Evolutionary conservation across 2,329 filamentous ascomycete species (phyloP).

Genomic region (Sporothrix curviconia): DNA sequence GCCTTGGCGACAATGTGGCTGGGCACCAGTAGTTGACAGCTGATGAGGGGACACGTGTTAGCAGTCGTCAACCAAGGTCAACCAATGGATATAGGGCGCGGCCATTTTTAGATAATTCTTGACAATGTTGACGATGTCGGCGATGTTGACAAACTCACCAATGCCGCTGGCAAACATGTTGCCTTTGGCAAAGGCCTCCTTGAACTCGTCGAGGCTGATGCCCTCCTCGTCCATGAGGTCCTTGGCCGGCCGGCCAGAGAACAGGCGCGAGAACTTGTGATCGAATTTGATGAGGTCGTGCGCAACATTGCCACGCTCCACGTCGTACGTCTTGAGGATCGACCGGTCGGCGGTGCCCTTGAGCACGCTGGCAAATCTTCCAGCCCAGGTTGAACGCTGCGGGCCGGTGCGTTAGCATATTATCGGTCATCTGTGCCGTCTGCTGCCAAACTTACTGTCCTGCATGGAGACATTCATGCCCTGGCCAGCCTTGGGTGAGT

Average conservation of each 20-base stretch:
- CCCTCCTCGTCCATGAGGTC: conserved; percentile 54
- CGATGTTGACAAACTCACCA: no score
- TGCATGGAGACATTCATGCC: conserved; percentile 70
- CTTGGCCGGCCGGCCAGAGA: conserved; percentile 51
- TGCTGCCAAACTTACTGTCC: conserved; percentile 42
- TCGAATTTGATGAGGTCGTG: conserved; percentile 61
- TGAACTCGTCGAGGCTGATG: conserved; percentile 57
- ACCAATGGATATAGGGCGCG: no score
- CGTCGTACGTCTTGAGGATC: conserved; percentile 44
- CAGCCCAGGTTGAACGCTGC: conserved; percentile 47
- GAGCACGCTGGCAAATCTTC: conserved; percentile 44
- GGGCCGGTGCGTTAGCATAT: no score
- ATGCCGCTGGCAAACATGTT: conserved; percentile 54
- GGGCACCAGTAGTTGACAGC: conserved; percentile 52
- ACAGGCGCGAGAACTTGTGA: conserved; percentile 49
- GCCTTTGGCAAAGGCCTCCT: conserved; percentile 52
- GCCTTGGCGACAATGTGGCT: conserved; percentile 51
- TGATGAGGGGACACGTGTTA: no score
- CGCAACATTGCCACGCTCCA: conserved; percentile 52
- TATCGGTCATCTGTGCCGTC: no score
- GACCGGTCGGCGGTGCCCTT: conserved; percentile 37
- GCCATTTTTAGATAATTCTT: no score
- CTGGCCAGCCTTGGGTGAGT: conserved; percentile 57
- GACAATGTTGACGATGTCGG: no score
- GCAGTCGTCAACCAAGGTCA: no score